Conservation (phyloP, 495 filamentous ascomycete species). For the Hyphodiscus hymeniophilus region DNA sequence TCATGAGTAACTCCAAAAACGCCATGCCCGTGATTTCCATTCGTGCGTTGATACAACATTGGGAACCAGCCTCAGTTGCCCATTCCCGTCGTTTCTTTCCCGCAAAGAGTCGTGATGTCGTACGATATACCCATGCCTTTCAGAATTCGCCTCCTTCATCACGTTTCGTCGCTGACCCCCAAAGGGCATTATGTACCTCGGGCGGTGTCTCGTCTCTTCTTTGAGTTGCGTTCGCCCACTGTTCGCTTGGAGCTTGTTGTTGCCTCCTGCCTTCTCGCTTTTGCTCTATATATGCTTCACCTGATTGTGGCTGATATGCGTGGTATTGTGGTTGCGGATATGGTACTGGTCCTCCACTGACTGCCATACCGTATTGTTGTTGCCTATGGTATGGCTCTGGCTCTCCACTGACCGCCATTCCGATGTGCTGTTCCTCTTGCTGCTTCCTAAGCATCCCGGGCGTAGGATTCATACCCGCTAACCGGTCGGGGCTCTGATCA, state of each 20-base stretch:
- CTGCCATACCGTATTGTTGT: too few species aligned
- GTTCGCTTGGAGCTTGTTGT: slow-evolving; percentile 7
- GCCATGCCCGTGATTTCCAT: too few species aligned
- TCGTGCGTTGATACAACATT: background rate
- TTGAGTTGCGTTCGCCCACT: slow-evolving; percentile 12
- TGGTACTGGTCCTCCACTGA: slow-evolving; percentile 11
- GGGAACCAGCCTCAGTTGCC: background rate
- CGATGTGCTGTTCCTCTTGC: slow-evolving; percentile 8
- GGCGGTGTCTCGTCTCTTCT: slow-evolving; percentile 19
- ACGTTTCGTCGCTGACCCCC: slow-evolving; percentile 13
- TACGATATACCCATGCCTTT: slow-evolving; percentile 12
- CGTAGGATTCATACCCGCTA: slow-evolving; percentile 9
- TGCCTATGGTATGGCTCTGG: slow-evolving; percentile 23
- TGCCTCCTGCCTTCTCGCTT: slow-evolving; percentile 12
- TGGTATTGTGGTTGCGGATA: slow-evolving; percentile 2
- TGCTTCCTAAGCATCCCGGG: slow-evolving; percentile 4
- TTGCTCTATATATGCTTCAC: slow-evolving; percentile 11
- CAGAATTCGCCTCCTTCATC: slow-evolving; percentile 9
- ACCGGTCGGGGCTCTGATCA: slow-evolving; percentile 10
- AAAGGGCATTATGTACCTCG: slow-evolving; percentile 22
- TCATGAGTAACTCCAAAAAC: too few species aligned
- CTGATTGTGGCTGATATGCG: too few species aligned
- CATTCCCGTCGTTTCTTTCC: background rate
- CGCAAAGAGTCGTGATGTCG: slow-evolving; percentile 9
- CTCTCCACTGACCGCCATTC: slow-evolving; percentile 19